Conservation (phyloP, 148 eudicot genomes). For the Vaccinium darrowii region DNA sequence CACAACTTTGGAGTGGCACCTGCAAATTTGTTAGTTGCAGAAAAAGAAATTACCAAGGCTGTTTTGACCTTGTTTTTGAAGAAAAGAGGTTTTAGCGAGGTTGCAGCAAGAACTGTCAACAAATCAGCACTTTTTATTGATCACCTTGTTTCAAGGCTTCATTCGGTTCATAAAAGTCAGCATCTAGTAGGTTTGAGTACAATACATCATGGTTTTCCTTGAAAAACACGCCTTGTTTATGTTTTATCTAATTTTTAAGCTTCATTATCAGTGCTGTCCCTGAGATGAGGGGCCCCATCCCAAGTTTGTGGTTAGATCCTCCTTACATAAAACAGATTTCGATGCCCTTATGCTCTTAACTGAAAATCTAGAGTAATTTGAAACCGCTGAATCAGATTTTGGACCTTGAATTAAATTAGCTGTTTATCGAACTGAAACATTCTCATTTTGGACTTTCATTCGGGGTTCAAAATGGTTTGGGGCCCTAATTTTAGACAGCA, state of each 20-base stretch:
- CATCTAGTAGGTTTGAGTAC: slow-evolving; percentile 77
- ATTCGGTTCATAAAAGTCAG: slow-evolving; percentile 69
- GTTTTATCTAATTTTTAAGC: background rate
- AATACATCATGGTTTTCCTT: background rate
- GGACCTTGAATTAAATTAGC: background rate
- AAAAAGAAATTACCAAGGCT: slow-evolving; percentile 88
- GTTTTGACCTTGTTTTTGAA: slow-evolving; percentile 71
- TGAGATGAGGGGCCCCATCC: background rate
- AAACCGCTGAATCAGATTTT: background rate
- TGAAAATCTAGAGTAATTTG: background rate
- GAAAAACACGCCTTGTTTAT: background rate
- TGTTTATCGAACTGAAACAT: background rate
- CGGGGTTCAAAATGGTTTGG: background rate
- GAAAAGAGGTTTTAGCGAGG: slow-evolving; percentile 68
- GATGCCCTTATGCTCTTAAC: background rate
- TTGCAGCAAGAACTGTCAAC: slow-evolving; percentile 45
- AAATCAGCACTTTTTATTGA: slow-evolving; percentile 63
- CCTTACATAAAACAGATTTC: background rate
- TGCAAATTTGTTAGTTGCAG: slow-evolving; percentile 62
- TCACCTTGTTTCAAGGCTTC: slow-evolving; percentile 77
- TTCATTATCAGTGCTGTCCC: background rate
- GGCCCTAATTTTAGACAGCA: background rate
- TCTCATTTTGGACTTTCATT: background rate
- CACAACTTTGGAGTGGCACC: slow-evolving; percentile 47
- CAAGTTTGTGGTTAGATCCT: background rate